Conservation (phyloP, 1,139 yeast genomes). For the Yamadazyma diospyri region DNA sequence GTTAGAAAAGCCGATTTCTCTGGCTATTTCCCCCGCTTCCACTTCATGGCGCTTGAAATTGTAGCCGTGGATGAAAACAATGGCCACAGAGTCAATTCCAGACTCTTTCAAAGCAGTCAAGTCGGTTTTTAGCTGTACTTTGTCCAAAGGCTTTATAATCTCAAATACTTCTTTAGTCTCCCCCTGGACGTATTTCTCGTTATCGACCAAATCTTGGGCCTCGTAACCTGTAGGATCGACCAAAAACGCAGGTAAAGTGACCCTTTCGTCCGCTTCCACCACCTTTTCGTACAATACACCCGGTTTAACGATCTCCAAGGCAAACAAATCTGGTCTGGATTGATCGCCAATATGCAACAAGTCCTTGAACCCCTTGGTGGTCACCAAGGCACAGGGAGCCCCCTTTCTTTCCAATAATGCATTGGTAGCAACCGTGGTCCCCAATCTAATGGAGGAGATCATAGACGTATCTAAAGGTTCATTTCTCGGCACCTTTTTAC, state of each 20-base stretch:
- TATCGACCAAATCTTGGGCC: constrained; percentile 17
- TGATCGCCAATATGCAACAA: constrained; percentile 67
- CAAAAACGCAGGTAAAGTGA: constrained; percentile 62
- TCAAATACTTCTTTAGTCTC: constrained; percentile 63
- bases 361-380: constrained; percentile 67
- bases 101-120: constrained; percentile 42
- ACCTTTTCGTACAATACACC: constrained; percentile 60
- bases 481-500: constrained; percentile 14
- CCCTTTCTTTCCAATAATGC: constrained; percentile 71
- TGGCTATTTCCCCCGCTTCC: constrained; percentile 54
- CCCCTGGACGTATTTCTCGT: constrained; percentile 36
- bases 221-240: constrained; percentile 50
- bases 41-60: constrained; percentile 66
- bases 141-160: constrained; percentile 48
- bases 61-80: constrained; percentile 67
- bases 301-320: constrained; percentile 56
- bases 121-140: constrained; percentile 31
- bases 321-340: constrained; percentile 68
- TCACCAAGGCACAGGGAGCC: constrained; percentile 57
- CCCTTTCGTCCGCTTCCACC: constrained; percentile 68
- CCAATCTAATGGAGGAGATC: constrained; percentile 58
- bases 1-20: constrained; percentile 49
- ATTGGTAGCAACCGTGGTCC: constrained; percentile 80
- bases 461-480: constrained; percentile 28
- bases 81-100: constrained; percentile 65